Percentiles rank a stretch among this genome's conserved stretches.
These are phyloP conservation scores for Euryodendron excelsum DNA, from an alignment of 148 eudicot species.

Conservation along the genomic window DNA sequence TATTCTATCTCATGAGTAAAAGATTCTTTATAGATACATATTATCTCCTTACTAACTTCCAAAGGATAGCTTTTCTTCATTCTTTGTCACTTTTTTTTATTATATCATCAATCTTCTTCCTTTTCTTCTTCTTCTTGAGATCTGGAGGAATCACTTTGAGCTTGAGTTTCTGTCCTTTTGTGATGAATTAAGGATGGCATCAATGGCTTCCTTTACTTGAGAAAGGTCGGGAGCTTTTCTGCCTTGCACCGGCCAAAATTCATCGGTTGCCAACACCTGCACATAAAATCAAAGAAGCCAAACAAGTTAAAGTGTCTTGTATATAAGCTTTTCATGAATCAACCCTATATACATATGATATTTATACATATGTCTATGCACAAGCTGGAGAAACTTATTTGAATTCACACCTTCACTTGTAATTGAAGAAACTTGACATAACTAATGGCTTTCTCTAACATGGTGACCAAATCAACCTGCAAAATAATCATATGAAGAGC, in stretches of 20 bases:
- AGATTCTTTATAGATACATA: constrained; percentile 9
- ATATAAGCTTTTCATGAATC: neutral
- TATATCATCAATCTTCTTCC: neutral
- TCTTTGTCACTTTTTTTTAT: neutral
- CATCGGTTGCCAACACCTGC: constrained; percentile 95
- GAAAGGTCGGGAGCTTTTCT: constrained; percentile 82
- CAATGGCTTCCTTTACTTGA: constrained; percentile 93
- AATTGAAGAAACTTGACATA: constrained; percentile 94
- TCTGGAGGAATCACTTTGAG: constrained; percentile 27
- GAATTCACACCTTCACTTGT: constrained; percentile 76
- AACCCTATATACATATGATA: too few species aligned
- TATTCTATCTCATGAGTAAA: constrained; percentile 5
- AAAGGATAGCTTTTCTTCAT: constrained; percentile 4
- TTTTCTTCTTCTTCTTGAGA: neutral
- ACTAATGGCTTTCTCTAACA: constrained; percentile 92
- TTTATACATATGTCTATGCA: too few species aligned
- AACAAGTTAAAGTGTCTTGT: neutral
- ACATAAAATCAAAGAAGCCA: neutral
- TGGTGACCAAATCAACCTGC: constrained; percentile 97
- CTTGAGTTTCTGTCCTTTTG: constrained; percentile 54
- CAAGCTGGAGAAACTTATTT: too few species aligned
- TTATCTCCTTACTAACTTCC: neutral
- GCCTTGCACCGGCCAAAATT: constrained; percentile 87
- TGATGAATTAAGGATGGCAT: constrained; percentile 74
- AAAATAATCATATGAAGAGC: neutral